A percentile compares a stretch with the other conserved stretches of the same genome.
Conservation (phyloP, 2,329 filamentous ascomycete genomes). For the Kalmusia sp. region DNA sequence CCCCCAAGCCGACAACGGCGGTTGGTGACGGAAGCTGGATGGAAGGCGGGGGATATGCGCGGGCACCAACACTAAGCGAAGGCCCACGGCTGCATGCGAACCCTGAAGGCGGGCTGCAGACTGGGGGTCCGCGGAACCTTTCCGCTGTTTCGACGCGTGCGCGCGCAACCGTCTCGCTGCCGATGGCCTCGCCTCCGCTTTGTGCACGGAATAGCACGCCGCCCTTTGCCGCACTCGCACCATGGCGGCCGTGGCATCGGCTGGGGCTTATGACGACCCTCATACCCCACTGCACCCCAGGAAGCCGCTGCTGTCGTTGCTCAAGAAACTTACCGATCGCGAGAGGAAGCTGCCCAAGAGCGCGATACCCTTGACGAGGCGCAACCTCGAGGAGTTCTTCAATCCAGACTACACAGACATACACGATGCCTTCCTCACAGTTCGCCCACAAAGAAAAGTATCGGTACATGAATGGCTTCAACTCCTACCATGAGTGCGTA, state of each 20-base stretch:
- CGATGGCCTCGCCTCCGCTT: conserved; percentile 24
- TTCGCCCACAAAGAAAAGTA: conserved; percentile 73
- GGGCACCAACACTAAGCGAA: too few species aligned
- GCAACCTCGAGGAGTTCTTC: conserved; percentile 35
- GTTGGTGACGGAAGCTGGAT: conserved; percentile 33
- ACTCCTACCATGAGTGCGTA: conserved; percentile 75
- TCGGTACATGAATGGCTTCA: conserved; percentile 80
- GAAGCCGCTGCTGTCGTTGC: conserved; percentile 20
- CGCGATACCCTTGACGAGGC: conserved; percentile 31
- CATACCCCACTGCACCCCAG: conserved; percentile 32
- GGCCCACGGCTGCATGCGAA: background rate
- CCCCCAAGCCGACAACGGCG: conserved; percentile 13
- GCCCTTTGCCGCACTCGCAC: conserved; percentile 35
- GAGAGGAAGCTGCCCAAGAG: conserved; percentile 31
- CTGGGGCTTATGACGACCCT: conserved; percentile 28
- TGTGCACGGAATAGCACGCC: conserved; percentile 35
- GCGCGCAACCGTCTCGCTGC: conserved; percentile 8
- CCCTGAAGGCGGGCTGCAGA: background rate
- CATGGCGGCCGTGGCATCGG: conserved; percentile 23
- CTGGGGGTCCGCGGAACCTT: conserved; percentile 24
- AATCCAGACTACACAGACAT: conserved; percentile 37
- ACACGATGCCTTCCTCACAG: conserved; percentile 68
- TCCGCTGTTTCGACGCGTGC: conserved; percentile 32
- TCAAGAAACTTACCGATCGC: conserved; percentile 25
- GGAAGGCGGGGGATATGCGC: conserved; percentile 17